Evolutionary conservation across 768 basidiomycete genomes (phyloP), one percentile per base, ranked within the genome.

Genomic region (Hebeloma cylindrosporum): DNA sequence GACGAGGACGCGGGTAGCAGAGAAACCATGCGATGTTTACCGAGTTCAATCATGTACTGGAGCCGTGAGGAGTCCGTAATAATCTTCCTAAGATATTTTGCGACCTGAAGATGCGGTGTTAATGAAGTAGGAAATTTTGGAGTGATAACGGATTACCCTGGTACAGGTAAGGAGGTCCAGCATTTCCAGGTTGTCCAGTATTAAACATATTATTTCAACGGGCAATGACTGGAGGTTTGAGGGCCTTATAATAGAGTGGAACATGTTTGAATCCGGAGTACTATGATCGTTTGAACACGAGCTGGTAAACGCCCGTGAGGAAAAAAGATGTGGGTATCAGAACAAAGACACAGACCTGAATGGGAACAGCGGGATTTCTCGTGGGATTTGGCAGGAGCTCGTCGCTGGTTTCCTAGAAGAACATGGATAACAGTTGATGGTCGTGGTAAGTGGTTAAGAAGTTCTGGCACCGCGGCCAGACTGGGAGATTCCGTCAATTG

Each of bases 21-120:
- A 11, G 70, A 64, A 10, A 70, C 59, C 66, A 78, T 71, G 20
- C 71, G 70, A 51, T 68, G 64, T 50, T 69, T 77, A 17, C 57
- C 66, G 3, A 81, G 70, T 43, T 79, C 75, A 34, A 80, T 68
- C n/a, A 59, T 66, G 53, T 75, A 78, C 52, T 72, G 73, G 7
- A 78, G 59, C 20, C 63, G 65, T 17, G 77, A 76, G 0, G 77
- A 78, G 21, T 68, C 55, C 25, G 43, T 42, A 22, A 79, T 63
- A 5, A 73, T 53, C 40, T 55, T 65, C 22, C 58, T 56, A 34
- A 77, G 60, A 35, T 62, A 56, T 60, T 67, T 70, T 38, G 69
- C 62, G 27, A 70, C 64, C 77, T 78, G 53, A 14, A 50, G 25
- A 29, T 20, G 5, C 25, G 25, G 37, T 45, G 34, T 45, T 28